These are phyloP conservation scores for Luffa aegyptiaca DNA, from an alignment of 306 rosid species.

Conservation along the genomic window DNA sequence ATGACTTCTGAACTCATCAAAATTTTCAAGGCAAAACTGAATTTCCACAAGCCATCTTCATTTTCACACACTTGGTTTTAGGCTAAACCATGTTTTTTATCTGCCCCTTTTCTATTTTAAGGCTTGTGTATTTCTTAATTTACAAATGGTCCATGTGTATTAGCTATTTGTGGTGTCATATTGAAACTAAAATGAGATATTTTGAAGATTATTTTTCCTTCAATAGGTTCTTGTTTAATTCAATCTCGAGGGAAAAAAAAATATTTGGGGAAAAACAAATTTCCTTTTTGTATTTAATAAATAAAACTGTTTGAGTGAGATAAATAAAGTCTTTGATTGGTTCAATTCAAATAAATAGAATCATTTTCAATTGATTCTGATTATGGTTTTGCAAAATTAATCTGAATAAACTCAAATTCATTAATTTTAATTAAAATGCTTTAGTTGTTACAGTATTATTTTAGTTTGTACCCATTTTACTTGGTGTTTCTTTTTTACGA, in stretches of 20 bases:
- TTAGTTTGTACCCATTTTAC: too few relatives aligned
- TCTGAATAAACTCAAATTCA: too few relatives aligned
- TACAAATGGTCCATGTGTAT: not conserved
- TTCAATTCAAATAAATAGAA: too few relatives aligned
- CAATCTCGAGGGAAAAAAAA: not conserved
- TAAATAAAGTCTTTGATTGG: too few relatives aligned
- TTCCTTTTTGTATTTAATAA: not conserved
- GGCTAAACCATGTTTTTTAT: not conserved
- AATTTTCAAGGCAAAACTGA: not conserved
- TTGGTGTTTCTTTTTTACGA: too few relatives aligned
- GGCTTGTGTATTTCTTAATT: not conserved
- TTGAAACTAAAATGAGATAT: not conserved
- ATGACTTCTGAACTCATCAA: too few relatives aligned
- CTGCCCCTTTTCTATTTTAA: not conserved
- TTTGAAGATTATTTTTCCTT: not conserved
- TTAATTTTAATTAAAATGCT: too few relatives aligned
- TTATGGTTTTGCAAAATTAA: too few relatives aligned
- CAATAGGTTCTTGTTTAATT: not conserved
- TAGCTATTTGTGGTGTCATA: not conserved
- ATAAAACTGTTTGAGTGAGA: not conserved
- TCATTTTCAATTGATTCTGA: too few relatives aligned
- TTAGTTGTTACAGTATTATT: too few relatives aligned
- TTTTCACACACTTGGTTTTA: not conserved
- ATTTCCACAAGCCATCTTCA: not conserved
- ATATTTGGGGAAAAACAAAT: too few relatives aligned